A percentile compares a stretch with the other conserved stretches of the same genome.
Conservation (phyloP, 2,329 filamentous ascomycete genomes). For the Pseudocercospora vitis region DNA sequence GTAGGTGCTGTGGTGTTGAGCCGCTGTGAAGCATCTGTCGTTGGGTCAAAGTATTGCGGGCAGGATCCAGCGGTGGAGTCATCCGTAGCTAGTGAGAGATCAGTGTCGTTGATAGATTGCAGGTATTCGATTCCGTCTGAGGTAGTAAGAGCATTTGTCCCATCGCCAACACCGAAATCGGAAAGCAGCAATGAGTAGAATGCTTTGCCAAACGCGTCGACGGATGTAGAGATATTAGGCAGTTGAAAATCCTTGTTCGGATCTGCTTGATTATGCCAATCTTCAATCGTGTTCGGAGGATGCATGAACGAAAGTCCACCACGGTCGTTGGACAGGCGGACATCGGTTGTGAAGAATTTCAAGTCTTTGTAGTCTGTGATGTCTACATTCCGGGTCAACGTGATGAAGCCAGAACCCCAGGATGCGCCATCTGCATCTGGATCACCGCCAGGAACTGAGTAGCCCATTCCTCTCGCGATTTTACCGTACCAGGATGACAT, state of each 20-base stretch:
- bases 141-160: conserved; percentile 1
- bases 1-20: neutral
- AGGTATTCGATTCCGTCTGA: conserved; percentile 9
- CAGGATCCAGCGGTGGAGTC: neutral
- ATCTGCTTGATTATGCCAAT: conserved; percentile 10
- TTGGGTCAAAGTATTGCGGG: neutral
- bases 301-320: conserved; percentile 12
- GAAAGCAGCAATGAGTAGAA: conserved; percentile 12
- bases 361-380: conserved; percentile 6
- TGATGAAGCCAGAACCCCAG: conserved; percentile 5
- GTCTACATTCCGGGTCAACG: neutral
- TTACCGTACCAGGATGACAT: conserved; percentile 3
- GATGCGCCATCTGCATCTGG: neutral
- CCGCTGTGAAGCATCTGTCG: neutral
- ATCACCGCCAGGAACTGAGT: conserved; percentile 3
- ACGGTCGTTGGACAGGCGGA: conserved; percentile 1
- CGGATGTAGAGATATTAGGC: conserved; percentile 14
- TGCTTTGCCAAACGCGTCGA: conserved; percentile 16
- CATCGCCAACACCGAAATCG: conserved; percentile 11
- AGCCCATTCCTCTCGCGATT: conserved; percentile 10
- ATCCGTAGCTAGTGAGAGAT: neutral
- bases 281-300: conserved; percentile 4
- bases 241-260: neutral
- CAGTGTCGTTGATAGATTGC: conserved; percentile 9
- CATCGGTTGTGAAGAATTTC: conserved; percentile 3